Conservation (phyloP, 306 rosid genomes). For the Leucaena leucocephala region DNA sequence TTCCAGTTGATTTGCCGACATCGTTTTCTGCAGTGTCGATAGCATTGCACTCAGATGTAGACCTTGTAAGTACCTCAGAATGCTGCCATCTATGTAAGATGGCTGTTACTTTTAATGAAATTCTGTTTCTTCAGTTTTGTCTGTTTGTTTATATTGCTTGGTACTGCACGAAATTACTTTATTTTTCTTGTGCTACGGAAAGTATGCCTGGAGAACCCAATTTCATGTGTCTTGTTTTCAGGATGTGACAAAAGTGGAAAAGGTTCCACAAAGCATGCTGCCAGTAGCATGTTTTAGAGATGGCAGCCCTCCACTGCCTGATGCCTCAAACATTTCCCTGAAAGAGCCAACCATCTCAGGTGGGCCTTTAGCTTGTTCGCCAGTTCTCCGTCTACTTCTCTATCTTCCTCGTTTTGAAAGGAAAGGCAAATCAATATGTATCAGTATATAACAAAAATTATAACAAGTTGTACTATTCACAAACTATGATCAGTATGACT, state of each 20-base stretch:
- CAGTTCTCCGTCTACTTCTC: slow-evolving; percentile 19
- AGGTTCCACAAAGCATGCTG: slow-evolving; percentile 53
- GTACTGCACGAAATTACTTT: background rate
- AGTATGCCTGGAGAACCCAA: slow-evolving; percentile 4
- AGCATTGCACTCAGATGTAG: slow-evolving; percentile 71
- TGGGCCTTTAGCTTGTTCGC: slow-evolving; percentile 28
- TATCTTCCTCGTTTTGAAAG: slow-evolving; percentile 19
- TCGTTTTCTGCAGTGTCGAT: slow-evolving; percentile 87
- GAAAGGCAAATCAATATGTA: background rate
- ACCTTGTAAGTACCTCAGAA: slow-evolving; percentile 68
- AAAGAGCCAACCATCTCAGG: slow-evolving; percentile 60
- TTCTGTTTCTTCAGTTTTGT: background rate
- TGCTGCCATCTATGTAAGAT: slow-evolving; percentile 20
- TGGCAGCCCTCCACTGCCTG: slow-evolving; percentile 93
- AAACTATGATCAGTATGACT: background rate
- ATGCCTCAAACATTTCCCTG: slow-evolving; percentile 60
- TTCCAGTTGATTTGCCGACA: slow-evolving; percentile 87
- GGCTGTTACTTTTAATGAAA: slow-evolving; percentile 12
- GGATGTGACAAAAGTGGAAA: slow-evolving; percentile 58
- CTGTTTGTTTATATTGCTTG: slow-evolving; percentile 27
- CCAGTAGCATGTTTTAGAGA: slow-evolving; percentile 86
- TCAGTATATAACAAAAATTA: background rate
- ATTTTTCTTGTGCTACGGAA: slow-evolving; percentile 15
- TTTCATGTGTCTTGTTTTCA: slow-evolving; percentile 44
- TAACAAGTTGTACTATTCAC: background rate